Base-by-base conservation (phyloP, 1,284 basidiomycete species). In the Ganoderma boninense region DNA sequence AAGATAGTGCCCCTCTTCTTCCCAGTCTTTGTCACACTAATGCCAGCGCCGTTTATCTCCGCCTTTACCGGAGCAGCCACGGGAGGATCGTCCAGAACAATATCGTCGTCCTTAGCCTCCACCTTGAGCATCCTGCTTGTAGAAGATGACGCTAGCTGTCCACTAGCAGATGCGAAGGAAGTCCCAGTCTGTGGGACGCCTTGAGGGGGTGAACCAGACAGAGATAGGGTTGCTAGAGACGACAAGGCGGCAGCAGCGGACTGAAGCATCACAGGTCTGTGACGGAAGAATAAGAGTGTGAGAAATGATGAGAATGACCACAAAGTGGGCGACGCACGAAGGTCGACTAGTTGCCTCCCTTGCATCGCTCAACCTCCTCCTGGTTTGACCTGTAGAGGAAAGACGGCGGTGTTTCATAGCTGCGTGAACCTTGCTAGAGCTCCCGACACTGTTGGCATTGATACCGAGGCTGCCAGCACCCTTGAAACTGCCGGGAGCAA, bases 1-100 rank as follows among this genome's bases (percentile, higher is more conserved):
- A 96, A 97, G 71, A 95, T 92, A 72, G 92, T 89, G 7, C 95
- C 93, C 75, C 92, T 90, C 82, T 93, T 95, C 84, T 89, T 92
- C 76, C 75, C 78, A 23, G 67, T 69, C 75, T 78, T 80, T n/a
- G 77, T 75, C 23, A 79, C 75, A 66, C 74, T 79, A 46, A 80
- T 78, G 10, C 80, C 77, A 70, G 80, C 81, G 52, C 77, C 79
- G 66, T 84, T 85, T 57, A 86, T 80, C 57, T 80, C 80, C 64
- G 76, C 70, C 70, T 78, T 78, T 46, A 69, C 73, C 49, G 77
- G 75, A 49, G 73, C 70, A 14, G 65, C 67, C 38, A 66, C 64
- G 16, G 73, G 72, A 26, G 66, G 65, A 52, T 79, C 74, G 54
- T 72, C 71, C 56, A 69, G 68, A 11, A 71, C 68, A 8, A 74